Evolutionary conservation across 2,329 filamentous ascomycete species (phyloP).

Genomic region (Aspergillus oerlinghausenensis): DNA sequence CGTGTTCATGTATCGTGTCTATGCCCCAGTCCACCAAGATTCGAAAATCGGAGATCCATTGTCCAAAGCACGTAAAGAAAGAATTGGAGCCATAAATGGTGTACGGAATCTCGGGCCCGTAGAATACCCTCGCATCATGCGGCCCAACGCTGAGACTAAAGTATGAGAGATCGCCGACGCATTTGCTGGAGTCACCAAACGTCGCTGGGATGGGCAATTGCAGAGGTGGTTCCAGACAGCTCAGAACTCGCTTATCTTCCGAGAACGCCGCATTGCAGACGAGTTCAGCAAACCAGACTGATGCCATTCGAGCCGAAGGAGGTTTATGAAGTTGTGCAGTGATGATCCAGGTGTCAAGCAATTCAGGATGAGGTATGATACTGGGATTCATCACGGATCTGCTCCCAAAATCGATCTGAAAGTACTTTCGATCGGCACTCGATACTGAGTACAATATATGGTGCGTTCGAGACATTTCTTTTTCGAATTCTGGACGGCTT

Average conservation of each 20-base stretch:
- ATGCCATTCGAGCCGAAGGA: slow-evolving; percentile 45
- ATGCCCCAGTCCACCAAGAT: slow-evolving; percentile 44
- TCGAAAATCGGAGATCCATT: slow-evolving; percentile 54
- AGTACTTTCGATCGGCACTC: too few species aligned
- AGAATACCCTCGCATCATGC: slow-evolving; percentile 56
- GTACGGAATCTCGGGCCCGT: slow-evolving; percentile 49
- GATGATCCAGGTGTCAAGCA: too few species aligned
- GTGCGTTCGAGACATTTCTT: too few species aligned
- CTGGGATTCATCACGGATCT: too few species aligned
- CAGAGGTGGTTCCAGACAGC: slow-evolving; percentile 34
- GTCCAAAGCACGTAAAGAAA: slow-evolving; percentile 51
- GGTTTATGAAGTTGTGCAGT: slow-evolving; percentile 20
- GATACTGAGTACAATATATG: too few species aligned
- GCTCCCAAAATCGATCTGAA: too few species aligned
- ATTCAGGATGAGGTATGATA: too few species aligned
- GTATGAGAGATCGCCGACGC: slow-evolving; percentile 41
- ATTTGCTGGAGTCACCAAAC: too few species aligned
- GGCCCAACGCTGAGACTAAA: slow-evolving; percentile 49
- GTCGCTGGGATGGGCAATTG: too few species aligned
- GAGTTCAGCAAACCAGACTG: slow-evolving; percentile 42
- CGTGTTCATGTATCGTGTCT: slow-evolving; percentile 25
- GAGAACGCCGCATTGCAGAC: slow-evolving; percentile 49
- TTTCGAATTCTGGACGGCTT: too few species aligned
- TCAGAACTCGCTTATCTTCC: slow-evolving; percentile 22
- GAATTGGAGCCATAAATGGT: slow-evolving; percentile 56